phyloP scores from a whole-genome alignment of 2,329 filamentous ascomycete genomes.

The Trichophyton verrucosum region DNA sequence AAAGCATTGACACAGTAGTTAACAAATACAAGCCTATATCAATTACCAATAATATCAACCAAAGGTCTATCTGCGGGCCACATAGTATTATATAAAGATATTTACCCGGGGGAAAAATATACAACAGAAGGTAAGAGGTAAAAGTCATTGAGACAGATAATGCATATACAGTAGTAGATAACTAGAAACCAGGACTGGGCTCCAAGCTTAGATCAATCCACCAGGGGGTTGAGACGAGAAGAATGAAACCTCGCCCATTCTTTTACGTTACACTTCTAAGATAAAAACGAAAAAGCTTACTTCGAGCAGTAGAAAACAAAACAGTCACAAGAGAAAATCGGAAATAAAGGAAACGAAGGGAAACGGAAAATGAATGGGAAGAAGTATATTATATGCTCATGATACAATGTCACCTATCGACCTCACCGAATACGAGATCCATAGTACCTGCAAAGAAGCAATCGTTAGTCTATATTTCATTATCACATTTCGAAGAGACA shows the following conservation, averaged over 20 bases:
- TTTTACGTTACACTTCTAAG: slow-evolving; percentile 3
- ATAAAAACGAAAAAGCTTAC: background rate
- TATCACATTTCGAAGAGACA: background rate
- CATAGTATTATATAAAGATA: background rate
- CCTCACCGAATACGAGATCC: slow-evolving; percentile 76
- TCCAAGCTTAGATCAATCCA: slow-evolving; percentile 1
- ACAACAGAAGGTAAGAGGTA: background rate
- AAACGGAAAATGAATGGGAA: background rate
- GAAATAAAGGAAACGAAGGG: background rate
- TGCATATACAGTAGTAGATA: slow-evolving; percentile 1
- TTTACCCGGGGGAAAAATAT: background rate
- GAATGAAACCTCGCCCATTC: slow-evolving; percentile 1
- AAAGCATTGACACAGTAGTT: too few relatives aligned
- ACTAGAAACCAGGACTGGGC: background rate
- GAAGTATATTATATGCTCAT: slow-evolving; percentile 6
- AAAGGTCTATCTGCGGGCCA: background rate
- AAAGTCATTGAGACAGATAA: background rate
- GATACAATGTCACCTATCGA: slow-evolving; percentile 36
- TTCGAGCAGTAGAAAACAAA: background rate
- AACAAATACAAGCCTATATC: background rate
- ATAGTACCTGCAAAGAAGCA: slow-evolving; percentile 44
- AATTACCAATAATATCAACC: background rate
- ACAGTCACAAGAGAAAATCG: background rate
- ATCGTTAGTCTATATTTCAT: slow-evolving; percentile 5
- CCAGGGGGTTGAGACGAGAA: background rate